phyloP scores from a whole-genome alignment of 2,329 filamentous ascomycete species.

The Aspergillus clavatus region DNA sequence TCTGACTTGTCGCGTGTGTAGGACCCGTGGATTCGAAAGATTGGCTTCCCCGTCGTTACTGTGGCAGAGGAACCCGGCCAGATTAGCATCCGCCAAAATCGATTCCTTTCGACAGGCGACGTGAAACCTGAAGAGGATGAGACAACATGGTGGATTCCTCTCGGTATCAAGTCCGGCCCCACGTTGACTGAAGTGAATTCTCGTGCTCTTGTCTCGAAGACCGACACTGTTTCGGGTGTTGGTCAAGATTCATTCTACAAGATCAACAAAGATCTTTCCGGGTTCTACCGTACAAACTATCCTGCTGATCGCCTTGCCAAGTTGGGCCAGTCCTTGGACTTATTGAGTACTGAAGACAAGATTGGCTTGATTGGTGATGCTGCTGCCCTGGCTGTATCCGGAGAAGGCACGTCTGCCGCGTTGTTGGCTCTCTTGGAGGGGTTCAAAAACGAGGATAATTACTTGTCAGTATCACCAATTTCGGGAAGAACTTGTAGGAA shows the following conservation, averaged over 20 bases:
- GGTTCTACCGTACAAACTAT: slow-evolving; percentile 91
- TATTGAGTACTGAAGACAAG: slow-evolving; percentile 79
- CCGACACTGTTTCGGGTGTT: slow-evolving; percentile 62
- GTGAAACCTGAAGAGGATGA: slow-evolving; percentile 85
- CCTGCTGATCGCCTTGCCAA: slow-evolving; percentile 76
- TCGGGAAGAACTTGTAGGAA: background rate
- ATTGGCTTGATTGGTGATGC: slow-evolving; percentile 89
- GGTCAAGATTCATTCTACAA: slow-evolving; percentile 85
- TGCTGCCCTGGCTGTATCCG: slow-evolving; percentile 80
- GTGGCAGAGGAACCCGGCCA: slow-evolving; percentile 78
- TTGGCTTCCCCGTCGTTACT: slow-evolving; percentile 87
- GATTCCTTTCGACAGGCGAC: slow-evolving; percentile 89
- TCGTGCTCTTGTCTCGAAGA: slow-evolving; percentile 68
- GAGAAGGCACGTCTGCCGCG: slow-evolving; percentile 74
- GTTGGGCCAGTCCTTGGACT: slow-evolving; percentile 70
- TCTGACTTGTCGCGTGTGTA: slow-evolving; percentile 21
- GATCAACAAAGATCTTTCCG: slow-evolving; percentile 82
- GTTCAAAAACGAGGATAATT: slow-evolving; percentile 76
- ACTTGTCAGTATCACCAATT: slow-evolving; percentile 51
- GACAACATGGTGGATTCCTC: slow-evolving; percentile 92
- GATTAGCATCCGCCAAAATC: slow-evolving; percentile 75
- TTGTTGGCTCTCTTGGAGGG: slow-evolving; percentile 79
- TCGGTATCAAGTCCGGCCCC: slow-evolving; percentile 74
- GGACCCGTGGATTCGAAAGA: slow-evolving; percentile 88
- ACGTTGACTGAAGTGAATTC: slow-evolving; percentile 59